Base-by-base conservation (phyloP, 257 asterid species). In the Anisodus acutangulus region DNA sequence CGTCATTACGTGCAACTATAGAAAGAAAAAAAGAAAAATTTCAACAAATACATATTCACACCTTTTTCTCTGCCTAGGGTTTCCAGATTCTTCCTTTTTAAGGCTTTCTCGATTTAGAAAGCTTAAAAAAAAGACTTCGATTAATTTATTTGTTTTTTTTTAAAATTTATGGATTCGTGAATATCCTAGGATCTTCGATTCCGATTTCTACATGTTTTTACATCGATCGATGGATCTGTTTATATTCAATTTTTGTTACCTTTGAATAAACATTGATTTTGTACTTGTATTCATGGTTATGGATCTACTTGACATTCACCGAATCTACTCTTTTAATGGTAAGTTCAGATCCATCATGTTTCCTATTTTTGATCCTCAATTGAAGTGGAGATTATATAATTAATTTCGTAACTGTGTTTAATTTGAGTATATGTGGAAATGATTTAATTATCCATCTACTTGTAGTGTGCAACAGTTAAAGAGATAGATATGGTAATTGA, bases 251-350 rank as follows among this genome's bases (percentile, higher is more conserved):
- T 78, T 37, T 68, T 16, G 70, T 9, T 68, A 51, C 71, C 47
- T 4, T 78, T 5, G 26, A 63, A 49, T 54, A 12, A 76, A 72
- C 80, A 39, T 63, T 58, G n/a, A 6, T 82, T 81, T 58, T 45
- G 3, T 4, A n/a, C 35, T 45, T 67, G 2, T 31, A 31, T 6
- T 85, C 72, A 84, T 88, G 87, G 83, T 17, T 70, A 86, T 83
- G 93, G 92, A 95, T 93, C 94, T 88, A 80, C 79, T 82, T 67
- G 86, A 70, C 79, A 90, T 88, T 86, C 59, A 86, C 67, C 54
- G 86, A 82, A 78, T 83, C 88, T 47, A 82, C 86, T 85, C 43
- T 58, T 88, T 78, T 88, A 89, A 91, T 82, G 80, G 95, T 91
- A 89, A 91, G 97, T 87, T 90, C 93, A 86, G 87, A 67, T 86